phyloP scores from a whole-genome alignment of 2,329 filamentous ascomycete genomes.

The Aureobasidium leucospermi region DNA sequence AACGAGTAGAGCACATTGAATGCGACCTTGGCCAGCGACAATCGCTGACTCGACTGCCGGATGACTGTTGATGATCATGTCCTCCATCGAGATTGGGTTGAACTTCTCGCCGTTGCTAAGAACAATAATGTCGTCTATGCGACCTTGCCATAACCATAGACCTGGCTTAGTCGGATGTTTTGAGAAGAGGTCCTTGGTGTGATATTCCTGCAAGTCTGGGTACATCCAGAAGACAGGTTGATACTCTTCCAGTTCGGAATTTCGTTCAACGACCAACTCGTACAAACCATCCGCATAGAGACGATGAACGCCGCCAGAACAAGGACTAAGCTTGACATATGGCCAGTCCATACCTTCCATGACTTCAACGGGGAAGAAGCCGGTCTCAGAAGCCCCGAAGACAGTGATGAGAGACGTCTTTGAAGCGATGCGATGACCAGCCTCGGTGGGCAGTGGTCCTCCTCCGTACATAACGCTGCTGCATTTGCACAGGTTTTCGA shows the following conservation, averaged over 20 bases:
- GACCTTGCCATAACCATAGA: conserved; percentile 23
- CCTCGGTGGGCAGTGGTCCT: conserved; percentile 12
- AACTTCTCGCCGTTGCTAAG: conserved; percentile 26
- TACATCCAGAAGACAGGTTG: conserved; percentile 26
- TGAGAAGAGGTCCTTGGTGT: conserved; percentile 24
- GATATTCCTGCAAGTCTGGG: conserved; percentile 24
- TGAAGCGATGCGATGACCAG: conserved; percentile 10
- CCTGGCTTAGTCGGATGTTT: conserved; percentile 21
- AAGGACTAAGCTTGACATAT: conserved; percentile 19
- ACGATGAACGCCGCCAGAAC: conserved; percentile 12
- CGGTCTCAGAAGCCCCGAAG: conserved; percentile 16
- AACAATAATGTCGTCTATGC: conserved; percentile 25
- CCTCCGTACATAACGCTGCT: conserved; percentile 11
- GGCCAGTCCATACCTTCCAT: conserved; percentile 15
- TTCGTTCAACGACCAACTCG: conserved; percentile 31
- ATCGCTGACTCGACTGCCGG: conserved; percentile 24
- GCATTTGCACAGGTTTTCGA: background rate
- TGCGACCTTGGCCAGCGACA: conserved; percentile 26
- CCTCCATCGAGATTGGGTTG: conserved; percentile 20
- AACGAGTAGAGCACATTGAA: conserved; percentile 26
- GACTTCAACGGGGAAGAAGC: conserved; percentile 17
- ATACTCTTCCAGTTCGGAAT: conserved; percentile 20
- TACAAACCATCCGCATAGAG: conserved; percentile 20
- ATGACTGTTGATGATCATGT: conserved; percentile 25
- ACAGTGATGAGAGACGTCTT: conserved; percentile 9